Conservation (phyloP, 2,329 filamentous ascomycete genomes). For the Blastomyces parvus region DNA sequence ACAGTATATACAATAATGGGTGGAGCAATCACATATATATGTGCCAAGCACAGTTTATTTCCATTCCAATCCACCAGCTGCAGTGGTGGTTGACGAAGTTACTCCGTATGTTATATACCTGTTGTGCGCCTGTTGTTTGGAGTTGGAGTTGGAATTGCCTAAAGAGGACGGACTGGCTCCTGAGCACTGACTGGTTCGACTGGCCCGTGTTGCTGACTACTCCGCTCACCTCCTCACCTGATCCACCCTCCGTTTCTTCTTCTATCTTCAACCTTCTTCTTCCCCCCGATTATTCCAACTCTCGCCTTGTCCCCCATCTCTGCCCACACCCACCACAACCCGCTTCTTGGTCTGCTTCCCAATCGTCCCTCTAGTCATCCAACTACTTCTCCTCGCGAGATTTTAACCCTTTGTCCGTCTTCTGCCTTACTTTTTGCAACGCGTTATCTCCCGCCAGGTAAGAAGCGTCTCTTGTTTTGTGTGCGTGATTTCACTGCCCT, state of each 20-base stretch:
- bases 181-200: neutral
- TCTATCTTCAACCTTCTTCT: conserved; percentile 3
- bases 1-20: too few relatives aligned
- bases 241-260: neutral
- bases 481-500: neutral
- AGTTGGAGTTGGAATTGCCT: neutral
- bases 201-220: conserved; percentile 2
- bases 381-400: neutral
- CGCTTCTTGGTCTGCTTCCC: neutral
- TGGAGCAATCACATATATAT: too few relatives aligned
- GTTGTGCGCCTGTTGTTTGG: neutral
- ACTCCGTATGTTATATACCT: too few relatives aligned
- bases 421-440: neutral
- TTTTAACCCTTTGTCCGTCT: neutral
- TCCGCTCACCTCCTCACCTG: conserved; percentile 2
- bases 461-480: conserved; percentile 5
- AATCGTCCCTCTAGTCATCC: neutral
- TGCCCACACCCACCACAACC: neutral
- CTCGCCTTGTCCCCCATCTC: neutral
- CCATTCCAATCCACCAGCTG: neutral
- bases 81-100: neutral
- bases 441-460: neutral
- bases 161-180: neutral
- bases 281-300: neutral
- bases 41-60: neutral